A percentile compares a stretch with the other conserved stretches of the same genome.
Evolutionary conservation across 2,329 filamentous ascomycete species (phyloP).

Genomic region (Leptographium radiaticola): DNA sequence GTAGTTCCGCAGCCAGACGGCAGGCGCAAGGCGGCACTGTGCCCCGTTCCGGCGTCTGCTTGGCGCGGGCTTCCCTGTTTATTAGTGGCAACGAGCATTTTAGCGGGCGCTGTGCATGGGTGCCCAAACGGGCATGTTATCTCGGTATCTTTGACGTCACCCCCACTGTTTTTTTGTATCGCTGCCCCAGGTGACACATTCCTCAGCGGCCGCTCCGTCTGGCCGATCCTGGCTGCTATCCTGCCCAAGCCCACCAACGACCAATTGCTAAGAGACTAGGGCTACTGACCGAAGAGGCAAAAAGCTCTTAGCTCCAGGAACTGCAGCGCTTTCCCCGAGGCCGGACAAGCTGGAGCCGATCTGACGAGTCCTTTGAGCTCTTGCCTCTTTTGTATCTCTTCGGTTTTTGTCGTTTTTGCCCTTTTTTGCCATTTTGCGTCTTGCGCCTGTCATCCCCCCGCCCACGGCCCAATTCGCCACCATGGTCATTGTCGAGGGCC

Average conservation of each 20-base stretch:
- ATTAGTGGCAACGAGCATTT: background rate
- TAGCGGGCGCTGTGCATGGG: background rate
- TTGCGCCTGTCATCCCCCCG: background rate
- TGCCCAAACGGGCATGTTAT: background rate
- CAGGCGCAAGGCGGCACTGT: background rate
- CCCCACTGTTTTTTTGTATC: background rate
- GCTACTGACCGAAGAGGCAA: background rate
- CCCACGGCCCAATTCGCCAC: slow-evolving; percentile 7
- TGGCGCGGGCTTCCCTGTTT: background rate
- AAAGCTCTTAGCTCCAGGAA: background rate
- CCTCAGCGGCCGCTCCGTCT: background rate
- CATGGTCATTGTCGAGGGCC: slow-evolving; percentile 85
- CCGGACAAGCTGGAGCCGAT: too few relatives aligned
- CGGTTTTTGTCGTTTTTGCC: background rate
- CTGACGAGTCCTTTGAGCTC: too few relatives aligned
- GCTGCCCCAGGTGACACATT: background rate
- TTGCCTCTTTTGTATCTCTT: too few relatives aligned
- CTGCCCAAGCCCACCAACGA: background rate
- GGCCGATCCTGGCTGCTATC: background rate
- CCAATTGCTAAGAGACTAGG: too few relatives aligned
- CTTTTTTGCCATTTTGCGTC: background rate
- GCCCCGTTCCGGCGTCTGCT: background rate
- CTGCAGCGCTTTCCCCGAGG: too few relatives aligned
- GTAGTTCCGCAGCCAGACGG: too few relatives aligned
- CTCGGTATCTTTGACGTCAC: background rate